Conservation (phyloP, 106 monocot species). For the Dendrobium officinale region DNA sequence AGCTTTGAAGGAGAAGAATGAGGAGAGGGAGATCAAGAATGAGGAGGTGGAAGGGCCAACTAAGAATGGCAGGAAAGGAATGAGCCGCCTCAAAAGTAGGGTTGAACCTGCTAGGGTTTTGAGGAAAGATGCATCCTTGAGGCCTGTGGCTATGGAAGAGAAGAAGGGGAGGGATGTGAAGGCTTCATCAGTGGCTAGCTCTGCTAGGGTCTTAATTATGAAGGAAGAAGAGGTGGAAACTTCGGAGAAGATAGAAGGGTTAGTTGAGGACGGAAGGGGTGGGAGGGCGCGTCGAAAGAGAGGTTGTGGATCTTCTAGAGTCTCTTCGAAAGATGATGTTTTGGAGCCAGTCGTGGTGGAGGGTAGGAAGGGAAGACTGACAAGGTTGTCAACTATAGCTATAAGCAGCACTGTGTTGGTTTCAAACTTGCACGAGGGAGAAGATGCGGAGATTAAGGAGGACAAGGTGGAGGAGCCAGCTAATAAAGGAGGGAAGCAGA, state of each 20-base stretch:
- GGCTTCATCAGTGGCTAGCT: neutral
- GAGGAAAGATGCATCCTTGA: neutral
- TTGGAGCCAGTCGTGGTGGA: slow-evolving; percentile 11
- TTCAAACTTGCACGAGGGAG: slow-evolving; percentile 1
- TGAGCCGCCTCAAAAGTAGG: neutral
- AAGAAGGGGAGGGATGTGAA: neutral
- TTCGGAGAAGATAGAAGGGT: neutral
- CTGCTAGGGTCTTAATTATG: too few relatives aligned
- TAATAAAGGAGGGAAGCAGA: slow-evolving; percentile 10
- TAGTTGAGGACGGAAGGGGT: neutral
- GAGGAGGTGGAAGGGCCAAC: neutral
- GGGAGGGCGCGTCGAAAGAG: neutral
- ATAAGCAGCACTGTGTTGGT: neutral
- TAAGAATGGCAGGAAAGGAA: slow-evolving; percentile 1
- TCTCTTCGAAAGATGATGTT: slow-evolving; percentile 6
- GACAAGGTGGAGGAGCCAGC: neutral
- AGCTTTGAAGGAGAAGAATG: neutral
- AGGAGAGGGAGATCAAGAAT: neutral
- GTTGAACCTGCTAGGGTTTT: neutral
- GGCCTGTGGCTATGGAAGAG: neutral
- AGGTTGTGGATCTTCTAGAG: slow-evolving; percentile 1
- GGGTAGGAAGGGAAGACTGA: neutral
- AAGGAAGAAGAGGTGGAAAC: neutral
- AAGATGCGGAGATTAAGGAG: neutral
- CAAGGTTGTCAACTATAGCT: neutral